Evolutionary conservation across 768 basidiomycete genomes (phyloP), one percentile per base, ranked within the genome.

Genomic region (Boletus patriciae): DNA sequence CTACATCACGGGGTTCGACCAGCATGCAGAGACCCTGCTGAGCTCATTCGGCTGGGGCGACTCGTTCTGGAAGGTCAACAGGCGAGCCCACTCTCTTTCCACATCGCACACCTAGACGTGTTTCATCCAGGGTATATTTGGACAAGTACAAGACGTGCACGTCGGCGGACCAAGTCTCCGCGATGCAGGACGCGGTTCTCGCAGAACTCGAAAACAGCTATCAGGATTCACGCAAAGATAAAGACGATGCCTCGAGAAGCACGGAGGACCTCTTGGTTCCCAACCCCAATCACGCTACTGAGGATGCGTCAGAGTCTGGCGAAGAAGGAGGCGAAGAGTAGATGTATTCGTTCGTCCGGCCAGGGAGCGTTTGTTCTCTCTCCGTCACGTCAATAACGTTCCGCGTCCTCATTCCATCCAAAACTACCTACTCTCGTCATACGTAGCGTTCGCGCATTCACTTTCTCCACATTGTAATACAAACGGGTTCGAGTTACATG

Each of bases 31-130:
- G 50, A 78, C 79, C 25, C 70, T 99, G 21, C 72, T 98, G 33
- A 80, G 78, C 51, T 85, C 83, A 9, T 99, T 98, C 67, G 89
- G 92, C 10, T 98, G 96, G 95, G 96, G 92, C 3, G 83, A 80
- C 21, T 82, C 92, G 3, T 98, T 98, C 73, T 90, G 82, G 76
- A 77, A 85, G 52, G 86, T 99, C 51, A 99, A 99, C 70, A 74
- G 80, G 92, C 88, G 55, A 50, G 54, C 54, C 16, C 38, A 21
- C 23, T 38, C 12, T 8, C 34, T 12, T 21, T 29, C 23, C n/a
- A 10, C 46, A 31, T 37, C 21, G 12, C 41, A 38, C 29, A 6
- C 9, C 9, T 21, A 8, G 15, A 43, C 29, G 42, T 36, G 19
- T 31, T 48, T 11, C 16, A 47, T 31, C 6, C 13, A 65, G 59